Base-by-base conservation (phyloP, 2,329 filamentous ascomycete species). In the Colletotrichum sp. region DNA sequence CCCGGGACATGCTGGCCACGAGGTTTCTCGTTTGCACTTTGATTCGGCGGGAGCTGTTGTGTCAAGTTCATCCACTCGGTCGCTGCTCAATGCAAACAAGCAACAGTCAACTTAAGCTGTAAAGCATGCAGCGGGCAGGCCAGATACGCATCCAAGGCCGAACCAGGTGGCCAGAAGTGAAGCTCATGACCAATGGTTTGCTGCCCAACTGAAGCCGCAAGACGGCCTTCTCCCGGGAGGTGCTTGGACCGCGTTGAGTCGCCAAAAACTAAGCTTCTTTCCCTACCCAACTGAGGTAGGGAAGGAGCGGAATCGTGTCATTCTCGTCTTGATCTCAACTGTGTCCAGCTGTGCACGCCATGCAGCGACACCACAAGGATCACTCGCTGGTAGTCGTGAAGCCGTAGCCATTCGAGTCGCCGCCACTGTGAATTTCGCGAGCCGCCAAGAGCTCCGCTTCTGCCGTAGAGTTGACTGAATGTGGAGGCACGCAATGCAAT, bases 41-140 rank as follows among this genome's bases (percentile, higher is more conserved):
- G 70, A 66, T 76, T 69, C n/a, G 71, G 48, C 59, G 74, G 39
- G 60, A 73, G 32, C 43, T 52, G 36, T 61, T 67, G 65, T 76
- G 74, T 76, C 74, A 76, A 74, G 74, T 76, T 76, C 74, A 65
- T 76, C 74, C 70, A 74, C 74, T 65, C 71, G 60, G 21, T 69
- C 24, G 18, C 60, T 59, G 70, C 65, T 69, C 43, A 52, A 76
- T 66, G 74, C 74, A 74, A 74, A 66, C 65, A 69, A 65, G 57
- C 65, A 64, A 39, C 28, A 60, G 64, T 61, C 36, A 34, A 21
- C 43, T 52, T 21, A 52, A 63, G 28, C 59, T 63, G 59, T 21
- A 34, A 21, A 63, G 30, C 59, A 63, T 63, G 32, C 7, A 34
- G 59, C 30, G 32, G 18, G 59, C 28, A 59, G 43, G 59, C 69